Evolutionary conservation across 1,284 basidiomycete species (phyloP), one percentile per base, ranked within the genome.

Genomic region (Ceratorhiza oryzae-sativae): DNA sequence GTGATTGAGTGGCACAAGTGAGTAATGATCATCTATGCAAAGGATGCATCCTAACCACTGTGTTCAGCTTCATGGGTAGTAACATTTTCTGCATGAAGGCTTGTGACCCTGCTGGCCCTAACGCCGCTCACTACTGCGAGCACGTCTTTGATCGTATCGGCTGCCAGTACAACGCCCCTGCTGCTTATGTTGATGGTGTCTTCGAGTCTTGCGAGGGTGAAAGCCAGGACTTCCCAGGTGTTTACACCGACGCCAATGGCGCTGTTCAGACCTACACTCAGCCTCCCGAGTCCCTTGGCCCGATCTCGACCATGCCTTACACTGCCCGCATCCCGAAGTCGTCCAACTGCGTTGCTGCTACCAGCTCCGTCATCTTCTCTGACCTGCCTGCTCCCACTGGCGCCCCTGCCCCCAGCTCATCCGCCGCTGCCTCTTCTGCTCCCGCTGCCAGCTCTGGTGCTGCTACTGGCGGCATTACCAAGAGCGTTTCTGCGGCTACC

Each of bases 1-100:
- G 82, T 84, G n/a, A 81, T 82, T 53, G 85, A 88, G 75, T 90
- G 88, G 87, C 83, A 85, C 77, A 85, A 85, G 86, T 87, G 74
- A 10, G 34, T 20, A 12, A 18, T 10, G n/a, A 18, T 45, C 15
- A 18, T 18, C 15, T 18, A 25, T 32, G 41, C n/a, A 30, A 25
- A 74, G n/a, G 86, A 86, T 77, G 90, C 90, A 81, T 86, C 90
- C 15, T 8, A 45, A 10, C 18, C 4, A 10, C 42, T 45, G 41
- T 51, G n/a, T 5, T 12, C 39, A 75, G 72, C 48, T 81, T 82
- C 72, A 75, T 83, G 74, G 80, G 80, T 36, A 67, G 74, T 1
- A 76, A 77, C 39, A 48, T 72, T 0, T 81, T 82, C 77, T 82
- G 81, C 77, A 73, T 79, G 72, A 82, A 82, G 76, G 73, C 78